Evolutionary conservation across 306 rosid genomes (phyloP).

Genomic region (Vigna hirtella): DNA sequence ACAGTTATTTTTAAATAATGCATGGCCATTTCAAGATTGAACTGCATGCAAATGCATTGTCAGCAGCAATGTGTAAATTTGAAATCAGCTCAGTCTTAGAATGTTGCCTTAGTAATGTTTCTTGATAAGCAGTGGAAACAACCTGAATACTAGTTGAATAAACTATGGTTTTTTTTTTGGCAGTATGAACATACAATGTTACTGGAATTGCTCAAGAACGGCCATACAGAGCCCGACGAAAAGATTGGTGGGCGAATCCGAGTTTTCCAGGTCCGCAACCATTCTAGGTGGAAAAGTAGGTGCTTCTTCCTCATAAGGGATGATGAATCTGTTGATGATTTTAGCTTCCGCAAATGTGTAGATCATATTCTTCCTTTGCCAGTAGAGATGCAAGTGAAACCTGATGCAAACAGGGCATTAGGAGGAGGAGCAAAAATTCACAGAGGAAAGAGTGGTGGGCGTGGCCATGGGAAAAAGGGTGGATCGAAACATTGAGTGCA

Average conservation of each 20-base stretch:
- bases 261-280: slow-evolving; percentile 73
- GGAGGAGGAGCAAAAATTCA: slow-evolving; percentile 56
- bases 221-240: slow-evolving; percentile 64
- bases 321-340: slow-evolving; percentile 74
- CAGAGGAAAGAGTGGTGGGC: slow-evolving; percentile 53
- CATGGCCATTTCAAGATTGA: not conserved
- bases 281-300: slow-evolving; percentile 77
- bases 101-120: not conserved
- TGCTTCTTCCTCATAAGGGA: slow-evolving; percentile 83
- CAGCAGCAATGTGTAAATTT: no score
- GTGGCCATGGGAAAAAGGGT: slow-evolving; percentile 60
- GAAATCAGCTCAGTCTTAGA: not conserved
- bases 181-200: slow-evolving; percentile 81
- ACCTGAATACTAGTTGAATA: not conserved
- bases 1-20: no score
- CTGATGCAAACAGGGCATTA: slow-evolving; percentile 60
- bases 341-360: slow-evolving; percentile 92
- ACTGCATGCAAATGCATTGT: not conserved
- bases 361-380: slow-evolving; percentile 85
- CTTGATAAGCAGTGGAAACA: slow-evolving; percentile 5
- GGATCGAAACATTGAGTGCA: slow-evolving; percentile 52
- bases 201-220: slow-evolving; percentile 77
- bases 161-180: slow-evolving; percentile 14
- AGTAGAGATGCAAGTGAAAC: slow-evolving; percentile 64
- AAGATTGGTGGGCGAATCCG: slow-evolving; percentile 68